Conservation (phyloP, 768 basidiomycete genomes). For the Russula virescens region DNA sequence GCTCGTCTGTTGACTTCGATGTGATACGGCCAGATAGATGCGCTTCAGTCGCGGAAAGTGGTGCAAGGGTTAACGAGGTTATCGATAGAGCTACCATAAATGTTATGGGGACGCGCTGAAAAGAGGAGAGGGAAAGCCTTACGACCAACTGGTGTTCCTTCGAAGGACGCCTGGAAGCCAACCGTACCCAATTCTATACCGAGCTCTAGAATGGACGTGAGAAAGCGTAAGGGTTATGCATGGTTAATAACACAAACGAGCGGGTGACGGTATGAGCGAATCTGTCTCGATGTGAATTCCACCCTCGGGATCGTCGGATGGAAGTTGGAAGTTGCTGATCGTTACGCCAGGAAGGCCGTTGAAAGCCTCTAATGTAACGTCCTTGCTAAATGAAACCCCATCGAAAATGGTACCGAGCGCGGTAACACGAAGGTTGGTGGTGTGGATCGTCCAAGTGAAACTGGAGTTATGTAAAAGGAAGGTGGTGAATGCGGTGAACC, state of each 20-base stretch:
- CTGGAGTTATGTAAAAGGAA: constrained; percentile 56
- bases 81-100: constrained; percentile 47
- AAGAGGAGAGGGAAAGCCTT: constrained; percentile 29
- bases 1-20: constrained; percentile 50
- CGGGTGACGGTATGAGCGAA: constrained; percentile 56
- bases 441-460: constrained; percentile 69
- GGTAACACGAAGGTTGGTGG: constrained; percentile 52
- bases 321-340: constrained; percentile 66
- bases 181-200: constrained; percentile 65
- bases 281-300: constrained; percentile 69
- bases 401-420: constrained; percentile 69
- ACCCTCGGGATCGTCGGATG: constrained; percentile 59
- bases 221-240: not conserved
- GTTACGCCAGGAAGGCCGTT: constrained; percentile 64
- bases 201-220: constrained; percentile 40
- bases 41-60: constrained; percentile 41
- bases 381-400: constrained; percentile 54
- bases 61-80: constrained; percentile 43
- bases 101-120: not conserved
- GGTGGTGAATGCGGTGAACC: constrained; percentile 62
- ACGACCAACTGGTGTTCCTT: constrained; percentile 55
- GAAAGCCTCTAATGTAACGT: constrained; percentile 61
- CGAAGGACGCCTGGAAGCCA: constrained; percentile 56
- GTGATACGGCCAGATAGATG: constrained; percentile 61
- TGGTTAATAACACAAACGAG: constrained; percentile 42